Base-by-base conservation (phyloP, 1,139 yeast genomes). In the Pichia sp. region DNA sequence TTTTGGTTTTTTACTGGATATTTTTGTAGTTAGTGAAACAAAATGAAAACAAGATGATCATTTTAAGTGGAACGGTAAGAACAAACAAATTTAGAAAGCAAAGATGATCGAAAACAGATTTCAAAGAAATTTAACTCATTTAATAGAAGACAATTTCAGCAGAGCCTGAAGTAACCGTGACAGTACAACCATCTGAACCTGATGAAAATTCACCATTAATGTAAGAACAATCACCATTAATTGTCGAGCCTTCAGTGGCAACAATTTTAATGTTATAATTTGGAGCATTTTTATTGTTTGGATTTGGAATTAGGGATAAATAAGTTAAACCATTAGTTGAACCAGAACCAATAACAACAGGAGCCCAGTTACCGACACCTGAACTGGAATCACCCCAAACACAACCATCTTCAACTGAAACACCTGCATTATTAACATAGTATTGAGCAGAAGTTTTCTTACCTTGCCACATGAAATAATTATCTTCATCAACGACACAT, bases 341-440 rank as follows among this genome's bases (percentile, higher is more conserved):
- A 64, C 97, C 97, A 52, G 97, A 87, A 68, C 98, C 98, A 60
- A 92, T 78, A 70, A 84, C 87, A 59, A 92, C 77, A 60, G 98
- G 98, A 57, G 98, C 95, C 96, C 96, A 92, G 85, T 92, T 92
- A 72, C 97, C 97, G 58, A 85, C 72, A 62, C 85, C 89, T 45
- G 88, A 74, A 56, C 89, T 87, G 13, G 76, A 63, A 41, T 79
- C 66, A 66, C 97, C 96, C 97, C 97, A 92, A 61, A 84, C 68
- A 76, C 97, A 92, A 59, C 97, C 97, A 55, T 87, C 89, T 67
- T 81, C 81, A 65, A 78, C 80, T 53, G 85, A 76, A 58, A 89
- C 90, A 74, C 97, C 97, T 49, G 96, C 96, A 66, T 90, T 79
- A 80, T 92, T 92, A 57, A 90, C 97, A 71, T 92, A 92, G 78